A percentile compares a stretch with the other conserved stretches of the same genome.
These are phyloP conservation scores for Lophiostoma macrostomum DNA, from an alignment of 495 filamentous ascomycete species.

Conservation along the genomic window DNA sequence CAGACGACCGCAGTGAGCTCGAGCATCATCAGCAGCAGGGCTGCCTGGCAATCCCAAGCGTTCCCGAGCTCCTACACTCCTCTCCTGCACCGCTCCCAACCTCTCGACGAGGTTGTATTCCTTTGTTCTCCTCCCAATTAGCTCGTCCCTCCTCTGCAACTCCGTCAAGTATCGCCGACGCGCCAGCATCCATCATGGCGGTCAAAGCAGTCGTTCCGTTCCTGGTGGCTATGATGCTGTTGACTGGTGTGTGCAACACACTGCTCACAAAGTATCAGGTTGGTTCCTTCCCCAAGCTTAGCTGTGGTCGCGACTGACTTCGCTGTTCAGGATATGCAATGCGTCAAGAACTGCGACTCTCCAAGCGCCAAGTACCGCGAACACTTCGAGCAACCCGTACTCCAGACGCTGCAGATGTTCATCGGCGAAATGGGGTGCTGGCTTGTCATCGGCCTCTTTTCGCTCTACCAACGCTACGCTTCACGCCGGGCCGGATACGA, in stretches of 20 bases:
- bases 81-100: background rate
- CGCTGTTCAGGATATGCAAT: constrained; percentile 79
- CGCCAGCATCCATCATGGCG: constrained; percentile 46
- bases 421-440: constrained; percentile 89
- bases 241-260: constrained; percentile 92
- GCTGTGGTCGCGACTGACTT: background rate
- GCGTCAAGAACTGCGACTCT: constrained; percentile 82
- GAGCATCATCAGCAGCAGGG: constrained; percentile 10
- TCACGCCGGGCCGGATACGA: constrained; percentile 61
- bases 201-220: constrained; percentile 68
- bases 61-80: background rate
- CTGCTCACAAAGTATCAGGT: constrained; percentile 96
- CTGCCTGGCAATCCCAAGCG: background rate
- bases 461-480: constrained; percentile 59
- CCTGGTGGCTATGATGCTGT: constrained; percentile 88
- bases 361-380: constrained; percentile 62
- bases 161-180: background rate
- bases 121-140: constrained; percentile 10
- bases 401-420: constrained; percentile 96
- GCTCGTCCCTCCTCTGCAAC: background rate
- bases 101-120: background rate
- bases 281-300: constrained; percentile 14
- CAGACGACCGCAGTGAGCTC: constrained; percentile 20
- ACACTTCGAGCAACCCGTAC: constrained; percentile 88
- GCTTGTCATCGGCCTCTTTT: constrained; percentile 70